Base-by-base conservation (phyloP, 306 rosid genomes). In the Acmispon strigosus region DNA sequence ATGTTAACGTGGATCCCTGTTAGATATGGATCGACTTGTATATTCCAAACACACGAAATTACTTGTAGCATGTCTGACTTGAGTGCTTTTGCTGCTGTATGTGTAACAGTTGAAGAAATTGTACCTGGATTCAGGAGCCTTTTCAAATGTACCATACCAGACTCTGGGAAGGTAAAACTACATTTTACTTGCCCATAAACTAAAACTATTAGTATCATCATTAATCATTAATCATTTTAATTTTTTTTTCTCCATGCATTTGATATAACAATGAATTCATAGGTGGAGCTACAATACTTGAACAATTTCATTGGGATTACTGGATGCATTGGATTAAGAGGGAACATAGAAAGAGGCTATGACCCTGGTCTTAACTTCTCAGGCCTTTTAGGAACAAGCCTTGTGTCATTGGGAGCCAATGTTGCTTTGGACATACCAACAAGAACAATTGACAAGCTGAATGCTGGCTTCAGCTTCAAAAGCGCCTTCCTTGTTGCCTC, bases 261-360 rank as follows among this genome's bases (percentile, higher is more conserved):
- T 65, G 44, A 69, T 37, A 67, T 59, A 54, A 62, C 17, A 41
- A 52, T 41, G 72, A 62, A 14, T 11, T 76, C 54, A 62, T 75
- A 89, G 96, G 80, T 84, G 74, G 90, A 85, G 62, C 49, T 87
- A 69, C 92, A 85, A 60, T 77, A 80, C 78, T 16, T 80, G 83
- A 68, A 57, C 54, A 74, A 68, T 64, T 81, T 70, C 75, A 63
- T 60, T 10, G 90, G 87, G 54, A 36, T 87, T 37, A 76, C 86
- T 16, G 96, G 92, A 69, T 83, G 92, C 76, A 59, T 87, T 56
- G 89, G 89, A 74, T 19, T 87, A 36, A 55, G 43, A 76, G 82
- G 77, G 76, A 72, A 80, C 66, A n/a, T 72, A 1, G 52, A 44
- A 11, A 58, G 70, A 18, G 80, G 75, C 69, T 79, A 32, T 78